Conservation (phyloP, 192 early-diverging fungal species). For the Lobosporangium transversale region DNA sequence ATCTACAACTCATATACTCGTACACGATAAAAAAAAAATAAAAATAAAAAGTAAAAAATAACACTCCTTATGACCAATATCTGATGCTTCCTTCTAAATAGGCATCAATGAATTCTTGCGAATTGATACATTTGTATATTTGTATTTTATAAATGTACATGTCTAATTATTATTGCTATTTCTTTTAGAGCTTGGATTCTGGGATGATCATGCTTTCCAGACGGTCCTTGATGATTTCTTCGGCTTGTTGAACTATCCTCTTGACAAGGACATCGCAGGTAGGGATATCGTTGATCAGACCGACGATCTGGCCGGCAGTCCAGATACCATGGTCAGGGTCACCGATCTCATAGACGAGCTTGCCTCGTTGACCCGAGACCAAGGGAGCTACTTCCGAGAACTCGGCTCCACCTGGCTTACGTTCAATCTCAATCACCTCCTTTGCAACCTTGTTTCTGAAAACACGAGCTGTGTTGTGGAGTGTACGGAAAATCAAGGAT, state of each 20-base stretch:
- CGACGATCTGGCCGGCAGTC: constrained; percentile 76
- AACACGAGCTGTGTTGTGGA: constrained; percentile 83
- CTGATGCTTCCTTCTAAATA: too few species aligned
- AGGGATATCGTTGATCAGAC: constrained; percentile 82
- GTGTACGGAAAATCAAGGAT: constrained; percentile 74
- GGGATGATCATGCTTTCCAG: constrained; percentile 29
- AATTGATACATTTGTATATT: too few species aligned
- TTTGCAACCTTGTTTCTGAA: constrained; percentile 76
- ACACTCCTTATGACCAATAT: too few species aligned
- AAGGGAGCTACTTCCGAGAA: constrained; percentile 77
- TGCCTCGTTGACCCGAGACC: constrained; percentile 71
- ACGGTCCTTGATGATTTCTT: constrained; percentile 52
- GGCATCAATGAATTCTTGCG: too few species aligned
- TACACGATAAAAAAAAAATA: too few species aligned
- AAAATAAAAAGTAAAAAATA: too few species aligned
- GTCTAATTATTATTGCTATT: not conserved
- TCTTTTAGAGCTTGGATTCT: constrained; percentile 38
- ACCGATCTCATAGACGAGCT: constrained; percentile 65
- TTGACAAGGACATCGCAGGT: constrained; percentile 71
- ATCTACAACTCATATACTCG: too few species aligned
- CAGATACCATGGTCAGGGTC: constrained; percentile 68
- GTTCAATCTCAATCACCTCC: constrained; percentile 77
- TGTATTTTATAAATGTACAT: too few species aligned
- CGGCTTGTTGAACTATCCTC: constrained; percentile 66
- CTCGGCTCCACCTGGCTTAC: constrained; percentile 65